Evolutionary conservation across 2,329 filamentous ascomycete species (phyloP).

Genomic region (Penicillium janthinellum): DNA sequence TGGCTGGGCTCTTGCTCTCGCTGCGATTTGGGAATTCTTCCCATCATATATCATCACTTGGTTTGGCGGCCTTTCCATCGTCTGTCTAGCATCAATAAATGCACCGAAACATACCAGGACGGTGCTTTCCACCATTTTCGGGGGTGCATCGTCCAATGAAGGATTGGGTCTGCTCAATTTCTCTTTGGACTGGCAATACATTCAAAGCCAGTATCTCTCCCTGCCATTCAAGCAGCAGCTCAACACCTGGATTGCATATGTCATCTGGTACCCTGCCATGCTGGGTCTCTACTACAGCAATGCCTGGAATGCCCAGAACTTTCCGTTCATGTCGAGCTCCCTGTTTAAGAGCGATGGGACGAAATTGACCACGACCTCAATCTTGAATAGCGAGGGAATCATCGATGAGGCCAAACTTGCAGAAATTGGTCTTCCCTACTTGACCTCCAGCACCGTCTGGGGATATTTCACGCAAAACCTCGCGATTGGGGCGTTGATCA

Average conservation of each 20-base stretch:
- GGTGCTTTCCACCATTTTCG: background rate
- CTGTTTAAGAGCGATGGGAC: constrained; percentile 27
- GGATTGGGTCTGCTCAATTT: background rate
- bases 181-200: background rate
- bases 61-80: constrained; percentile 16
- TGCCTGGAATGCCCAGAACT: constrained; percentile 23
- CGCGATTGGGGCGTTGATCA: background rate
- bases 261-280: constrained; percentile 24
- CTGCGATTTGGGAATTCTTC: constrained; percentile 27
- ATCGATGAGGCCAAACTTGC: background rate
- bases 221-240: constrained; percentile 24
- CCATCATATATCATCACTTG: constrained; percentile 31
- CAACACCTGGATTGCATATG: constrained; percentile 25
- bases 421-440: background rate
- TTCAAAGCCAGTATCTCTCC: background rate
- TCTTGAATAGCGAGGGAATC: background rate
- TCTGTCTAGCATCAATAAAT: background rate
- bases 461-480: background rate
- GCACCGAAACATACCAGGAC: background rate
- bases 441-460: background rate
- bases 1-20: constrained; percentile 31
- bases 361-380: background rate
- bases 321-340: constrained; percentile 35
- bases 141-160: background rate
- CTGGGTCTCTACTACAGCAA: constrained; percentile 30